Evolutionary conservation across 345 rosid species (phyloP).

Genomic region (Pugionium cornutum): DNA sequence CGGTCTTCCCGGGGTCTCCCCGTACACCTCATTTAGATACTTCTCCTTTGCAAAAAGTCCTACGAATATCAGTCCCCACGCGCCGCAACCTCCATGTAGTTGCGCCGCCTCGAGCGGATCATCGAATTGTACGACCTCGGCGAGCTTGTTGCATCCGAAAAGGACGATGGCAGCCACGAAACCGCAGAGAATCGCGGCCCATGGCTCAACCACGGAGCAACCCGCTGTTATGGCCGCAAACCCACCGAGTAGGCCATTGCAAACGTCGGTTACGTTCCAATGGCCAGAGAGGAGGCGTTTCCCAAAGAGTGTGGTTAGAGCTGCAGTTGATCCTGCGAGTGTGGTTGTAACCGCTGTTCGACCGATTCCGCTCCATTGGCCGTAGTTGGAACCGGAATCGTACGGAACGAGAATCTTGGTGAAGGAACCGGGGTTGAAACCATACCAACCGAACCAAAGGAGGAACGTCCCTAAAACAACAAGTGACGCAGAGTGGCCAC

Average conservation of each 20-base stretch:
- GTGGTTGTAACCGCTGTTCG: slow-evolving; percentile 93
- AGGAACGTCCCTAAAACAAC: slow-evolving; percentile 75
- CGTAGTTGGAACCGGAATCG: slow-evolving; percentile 44
- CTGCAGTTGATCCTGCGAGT: slow-evolving; percentile 84
- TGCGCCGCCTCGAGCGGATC: slow-evolving; percentile 89
- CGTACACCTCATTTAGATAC: slow-evolving; percentile 59
- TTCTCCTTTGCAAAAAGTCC: slow-evolving; percentile 67
- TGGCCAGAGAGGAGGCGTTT: slow-evolving; percentile 75
- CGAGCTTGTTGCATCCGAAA: slow-evolving; percentile 72
- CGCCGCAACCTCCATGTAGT: slow-evolving; percentile 91
- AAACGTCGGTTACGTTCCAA: slow-evolving; percentile 90
- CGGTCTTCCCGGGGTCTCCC: slow-evolving; percentile 39
- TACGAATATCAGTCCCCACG: slow-evolving; percentile 84
- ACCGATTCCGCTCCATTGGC: slow-evolving; percentile 85
- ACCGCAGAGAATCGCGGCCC: slow-evolving; percentile 93
- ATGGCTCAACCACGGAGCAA: slow-evolving; percentile 86
- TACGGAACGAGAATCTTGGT: slow-evolving; percentile 48
- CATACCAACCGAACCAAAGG: slow-evolving; percentile 57
- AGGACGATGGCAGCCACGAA: slow-evolving; percentile 71
- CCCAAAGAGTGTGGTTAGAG: slow-evolving; percentile 82
- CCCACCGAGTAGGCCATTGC: slow-evolving; percentile 89
- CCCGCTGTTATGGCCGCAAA: slow-evolving; percentile 88
- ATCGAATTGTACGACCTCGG: slow-evolving; percentile 57
- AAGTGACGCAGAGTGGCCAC: slow-evolving; percentile 73
- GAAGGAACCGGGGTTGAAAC: slow-evolving; percentile 59